phyloP scores from a whole-genome alignment of 495 filamentous ascomycete species.

The Xylaria flabelliformis region DNA sequence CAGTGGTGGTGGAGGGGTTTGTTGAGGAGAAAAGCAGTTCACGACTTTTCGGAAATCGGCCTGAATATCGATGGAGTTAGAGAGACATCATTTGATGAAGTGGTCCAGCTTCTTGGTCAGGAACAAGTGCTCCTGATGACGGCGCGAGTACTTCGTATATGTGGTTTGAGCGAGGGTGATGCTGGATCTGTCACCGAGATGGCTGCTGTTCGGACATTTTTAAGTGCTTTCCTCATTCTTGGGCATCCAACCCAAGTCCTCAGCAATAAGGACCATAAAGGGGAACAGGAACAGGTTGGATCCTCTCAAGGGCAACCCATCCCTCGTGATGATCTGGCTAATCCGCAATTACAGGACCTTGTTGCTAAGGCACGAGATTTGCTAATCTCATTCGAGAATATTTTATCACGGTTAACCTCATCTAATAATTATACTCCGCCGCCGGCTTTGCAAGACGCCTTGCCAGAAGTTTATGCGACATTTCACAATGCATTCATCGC shows the following conservation, averaged over 20 bases:
- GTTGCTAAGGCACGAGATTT: constrained; percentile 88
- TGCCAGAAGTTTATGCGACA: constrained; percentile 74
- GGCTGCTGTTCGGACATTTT: constrained; percentile 84
- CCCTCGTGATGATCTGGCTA: constrained; percentile 58
- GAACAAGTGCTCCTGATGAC: constrained; percentile 74
- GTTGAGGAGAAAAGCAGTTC: constrained; percentile 64
- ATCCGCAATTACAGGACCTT: constrained; percentile 72
- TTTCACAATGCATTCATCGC: constrained; percentile 93
- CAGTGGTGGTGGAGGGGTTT: constrained; percentile 78
- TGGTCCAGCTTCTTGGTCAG: constrained; percentile 77
- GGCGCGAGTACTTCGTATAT: constrained; percentile 74
- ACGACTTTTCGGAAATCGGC: constrained; percentile 70
- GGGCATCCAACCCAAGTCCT: constrained; percentile 92
- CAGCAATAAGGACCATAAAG: constrained; percentile 77
- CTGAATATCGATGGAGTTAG: constrained; percentile 76
- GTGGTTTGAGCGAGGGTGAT: constrained; percentile 74
- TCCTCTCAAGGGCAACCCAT: constrained; percentile 52
- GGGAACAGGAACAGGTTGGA: constrained; percentile 73
- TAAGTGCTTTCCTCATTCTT: constrained; percentile 91
- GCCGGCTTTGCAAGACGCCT: constrained; percentile 62
- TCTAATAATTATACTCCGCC: constrained; percentile 63
- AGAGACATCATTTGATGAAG: constrained; percentile 80
- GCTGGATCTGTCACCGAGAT: constrained; percentile 73
- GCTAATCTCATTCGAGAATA: constrained; percentile 80
- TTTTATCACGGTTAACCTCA: constrained; percentile 62